Percentiles rank a stretch among this genome's conserved stretches.
Evolutionary conservation across 306 rosid genomes (phyloP).

Genomic region (Quercus agrifolia): DNA sequence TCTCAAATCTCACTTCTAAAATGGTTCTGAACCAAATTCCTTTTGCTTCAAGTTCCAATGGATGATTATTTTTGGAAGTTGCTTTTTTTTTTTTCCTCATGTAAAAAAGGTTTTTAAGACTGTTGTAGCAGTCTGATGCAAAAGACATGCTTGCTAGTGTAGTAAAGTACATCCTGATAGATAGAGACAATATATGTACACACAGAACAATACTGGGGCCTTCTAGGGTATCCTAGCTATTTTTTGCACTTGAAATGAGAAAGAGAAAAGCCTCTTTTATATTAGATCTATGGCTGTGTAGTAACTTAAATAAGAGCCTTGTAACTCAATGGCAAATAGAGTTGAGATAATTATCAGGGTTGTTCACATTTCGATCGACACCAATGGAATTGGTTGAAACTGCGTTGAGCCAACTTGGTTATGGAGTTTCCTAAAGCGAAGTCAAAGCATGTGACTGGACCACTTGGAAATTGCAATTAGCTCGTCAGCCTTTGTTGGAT

Average conservation of each 20-base stretch:
- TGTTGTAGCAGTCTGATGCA: constrained; percentile 25
- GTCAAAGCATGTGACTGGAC: too few species aligned
- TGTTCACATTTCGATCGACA: too few species aligned
- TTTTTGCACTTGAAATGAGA: background rate
- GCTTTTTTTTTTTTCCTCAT: constrained; percentile 22
- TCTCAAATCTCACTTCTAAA: background rate
- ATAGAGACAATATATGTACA: background rate
- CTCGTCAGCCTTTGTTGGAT: too few species aligned
- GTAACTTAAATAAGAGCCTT: too few species aligned
- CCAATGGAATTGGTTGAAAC: too few species aligned
- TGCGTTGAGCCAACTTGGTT: too few species aligned
- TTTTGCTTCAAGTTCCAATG: constrained; percentile 7
- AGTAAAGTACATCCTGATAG: background rate
- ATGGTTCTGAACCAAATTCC: background rate
- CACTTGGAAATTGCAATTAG: too few species aligned
- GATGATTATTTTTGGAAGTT: constrained; percentile 6
- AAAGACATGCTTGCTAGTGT: constrained; percentile 13
- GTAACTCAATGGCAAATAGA: too few species aligned
- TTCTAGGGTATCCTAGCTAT: background rate
- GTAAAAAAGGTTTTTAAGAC: constrained; percentile 15
- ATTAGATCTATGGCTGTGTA: background rate
- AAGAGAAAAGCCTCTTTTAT: too few species aligned
- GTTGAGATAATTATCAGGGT: too few species aligned
- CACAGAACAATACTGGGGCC: background rate
- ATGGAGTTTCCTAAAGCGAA: too few species aligned